Percentiles rank a stretch among this genome's conserved stretches.
These are phyloP conservation scores for Suaeda aralocaspica DNA, from an alignment of 148 eudicot genomes.

Conservation along the genomic window DNA sequence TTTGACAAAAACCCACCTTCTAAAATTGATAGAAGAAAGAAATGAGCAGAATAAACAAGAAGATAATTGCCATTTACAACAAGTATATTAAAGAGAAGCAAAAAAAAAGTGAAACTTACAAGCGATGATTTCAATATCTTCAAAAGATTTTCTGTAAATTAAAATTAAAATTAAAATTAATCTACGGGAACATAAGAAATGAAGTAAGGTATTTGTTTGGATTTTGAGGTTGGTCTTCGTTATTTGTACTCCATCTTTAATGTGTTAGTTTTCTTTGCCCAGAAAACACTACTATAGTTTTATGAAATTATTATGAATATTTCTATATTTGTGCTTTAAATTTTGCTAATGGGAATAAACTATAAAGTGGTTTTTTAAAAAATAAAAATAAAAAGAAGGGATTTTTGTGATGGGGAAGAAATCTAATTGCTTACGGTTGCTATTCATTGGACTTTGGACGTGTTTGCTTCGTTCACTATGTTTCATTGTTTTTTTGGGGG, in stretches of 20 bases:
- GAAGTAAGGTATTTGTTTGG: conserved; percentile 28
- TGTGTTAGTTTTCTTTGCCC: conserved; percentile 24
- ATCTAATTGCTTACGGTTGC: conserved; percentile 5
- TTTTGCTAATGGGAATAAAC: too few species aligned
- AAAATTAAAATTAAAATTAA: neutral
- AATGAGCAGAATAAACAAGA: conserved; percentile 6
- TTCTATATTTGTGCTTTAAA: neutral
- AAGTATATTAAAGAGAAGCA: conserved; percentile 10
- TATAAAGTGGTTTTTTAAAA: too few species aligned
- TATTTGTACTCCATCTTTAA: conserved; percentile 25
- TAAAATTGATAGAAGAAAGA: neutral
- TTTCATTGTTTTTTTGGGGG: neutral
- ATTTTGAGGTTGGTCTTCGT: neutral
- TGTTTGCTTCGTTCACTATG: neutral
- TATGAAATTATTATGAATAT: too few species aligned
- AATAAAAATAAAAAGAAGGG: too few species aligned
- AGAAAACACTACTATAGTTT: too few species aligned
- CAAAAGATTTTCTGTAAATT: neutral
- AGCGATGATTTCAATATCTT: conserved; percentile 31
- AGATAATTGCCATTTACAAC: neutral
- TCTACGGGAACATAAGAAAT: neutral
- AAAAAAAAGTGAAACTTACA: conserved; percentile 24
- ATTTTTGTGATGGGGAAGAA: neutral
- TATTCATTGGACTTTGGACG: neutral
- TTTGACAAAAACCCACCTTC: conserved; percentile 23